A percentile compares a stretch with the other conserved stretches of the same genome.
Conservation (phyloP, 495 filamentous ascomycete genomes). For the Xylaria curta region DNA sequence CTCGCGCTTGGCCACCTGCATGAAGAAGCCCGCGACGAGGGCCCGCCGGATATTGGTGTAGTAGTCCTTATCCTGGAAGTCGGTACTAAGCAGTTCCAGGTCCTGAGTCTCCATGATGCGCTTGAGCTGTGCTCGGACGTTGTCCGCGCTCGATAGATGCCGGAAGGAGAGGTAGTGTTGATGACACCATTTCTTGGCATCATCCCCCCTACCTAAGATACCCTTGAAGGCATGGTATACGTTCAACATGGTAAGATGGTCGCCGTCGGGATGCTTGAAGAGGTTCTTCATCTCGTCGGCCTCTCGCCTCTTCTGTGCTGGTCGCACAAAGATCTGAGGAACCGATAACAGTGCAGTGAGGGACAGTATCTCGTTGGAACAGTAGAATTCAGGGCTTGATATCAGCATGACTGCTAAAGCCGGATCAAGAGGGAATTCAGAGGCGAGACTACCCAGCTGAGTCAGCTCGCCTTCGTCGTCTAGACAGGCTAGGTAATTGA, state of each 20-base stretch:
- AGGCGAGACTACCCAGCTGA: slow-evolving; percentile 80
- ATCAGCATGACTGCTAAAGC: slow-evolving; percentile 98
- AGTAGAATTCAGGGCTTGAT: slow-evolving; percentile 95
- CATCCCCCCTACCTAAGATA: slow-evolving; percentile 67
- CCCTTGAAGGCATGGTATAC: slow-evolving; percentile 97
- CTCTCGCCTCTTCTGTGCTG: slow-evolving; percentile 80
- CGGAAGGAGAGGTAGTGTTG: slow-evolving; percentile 95
- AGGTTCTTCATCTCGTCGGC: slow-evolving; percentile 97
- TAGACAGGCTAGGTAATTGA: slow-evolving; percentile 95
- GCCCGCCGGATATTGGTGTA: slow-evolving; percentile 96
- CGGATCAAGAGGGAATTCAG: slow-evolving; percentile 95
- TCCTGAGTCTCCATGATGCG: slow-evolving; percentile 95
- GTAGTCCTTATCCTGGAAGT: slow-evolving; percentile 95
- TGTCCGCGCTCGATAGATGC: slow-evolving; percentile 88
- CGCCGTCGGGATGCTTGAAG: slow-evolving; percentile 91
- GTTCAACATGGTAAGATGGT: slow-evolving; percentile 95
- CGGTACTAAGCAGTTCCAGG: slow-evolving; percentile 82
- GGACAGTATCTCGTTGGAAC: slow-evolving; percentile 97
- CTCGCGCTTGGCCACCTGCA: slow-evolving; percentile 98
- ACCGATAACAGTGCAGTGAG: slow-evolving; percentile 94
- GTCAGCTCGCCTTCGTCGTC: slow-evolving; percentile 97
- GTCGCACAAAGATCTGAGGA: slow-evolving; percentile 91
- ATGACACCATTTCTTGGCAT: slow-evolving; percentile 91
- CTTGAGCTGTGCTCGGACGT: slow-evolving; percentile 86
- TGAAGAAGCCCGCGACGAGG: slow-evolving; percentile 96